Base-by-base conservation (phyloP, 257 asterid species). In the Solanum arcanum region DNA sequence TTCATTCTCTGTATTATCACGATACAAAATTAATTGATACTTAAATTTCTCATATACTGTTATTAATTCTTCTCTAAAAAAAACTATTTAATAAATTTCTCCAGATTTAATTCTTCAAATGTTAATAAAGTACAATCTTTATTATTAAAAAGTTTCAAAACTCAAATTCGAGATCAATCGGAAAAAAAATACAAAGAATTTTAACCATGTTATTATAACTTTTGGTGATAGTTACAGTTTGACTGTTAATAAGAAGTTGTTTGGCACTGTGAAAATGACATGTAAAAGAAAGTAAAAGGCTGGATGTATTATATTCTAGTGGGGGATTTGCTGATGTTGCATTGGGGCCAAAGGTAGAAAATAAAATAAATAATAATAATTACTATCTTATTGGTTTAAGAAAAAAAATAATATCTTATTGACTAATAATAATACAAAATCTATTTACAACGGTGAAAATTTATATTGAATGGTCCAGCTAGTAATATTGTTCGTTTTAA, bases 291-390 rank as follows among this genome's bases (percentile, higher is more conserved):
- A 14, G 56, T 59, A 2, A 47, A 75, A 47, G 41, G 47, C 74
- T 72, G 52, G 90, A 41, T 76, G 56, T 44, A 11, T 0, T 44
- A 44, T 78, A 25, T 23, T 52, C 1, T 41, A 86, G 85, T 86
- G 91, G 87, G 91, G 90, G 78, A 66, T 72, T 85, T 33, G 76
- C 31, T 20, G 20, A 33, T 75, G 39, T 31, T 59, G 52, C 10
- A 77, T 27, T 41, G 88, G 80, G 70, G 80, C 31, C 46, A 87
- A 47, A 86, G 42, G 39, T 74, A 52, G 33, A 15, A 5, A 46
- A 46, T 46, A 78, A 46, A 77, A 25, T 77, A 62, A 52, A 59
- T 59, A 39, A 39, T 13, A 39, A 39, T 13, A 46, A 49, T 49
- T 5, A 5, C 20, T 5, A 49, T 49, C 59, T 49, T 49, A 49